phyloP scores from a whole-genome alignment of 352 stramenopile species.

The Globisporangium acanthophoron region DNA sequence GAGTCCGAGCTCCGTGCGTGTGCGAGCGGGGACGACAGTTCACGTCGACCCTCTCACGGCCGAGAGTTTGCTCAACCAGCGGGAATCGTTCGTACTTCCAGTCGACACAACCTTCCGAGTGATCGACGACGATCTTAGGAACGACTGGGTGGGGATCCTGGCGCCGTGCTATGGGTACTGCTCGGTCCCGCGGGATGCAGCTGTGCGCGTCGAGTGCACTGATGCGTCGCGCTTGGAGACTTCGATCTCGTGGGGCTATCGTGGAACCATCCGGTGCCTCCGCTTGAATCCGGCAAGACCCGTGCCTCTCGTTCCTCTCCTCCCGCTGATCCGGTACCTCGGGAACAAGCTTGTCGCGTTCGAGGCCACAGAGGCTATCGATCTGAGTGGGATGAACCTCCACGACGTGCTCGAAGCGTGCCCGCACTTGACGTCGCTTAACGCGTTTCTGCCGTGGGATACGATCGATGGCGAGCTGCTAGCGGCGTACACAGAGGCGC shows the following conservation, averaged over 20 bases:
- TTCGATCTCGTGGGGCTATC: neutral
- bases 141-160: neutral
- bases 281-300: neutral
- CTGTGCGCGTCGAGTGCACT: neutral
- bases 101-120: neutral
- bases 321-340: conserved; percentile 3
- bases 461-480: conserved; percentile 1
- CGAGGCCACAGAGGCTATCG: neutral
- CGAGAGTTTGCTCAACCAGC: neutral
- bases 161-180: conserved; percentile 1
- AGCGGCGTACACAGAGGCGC: neutral
- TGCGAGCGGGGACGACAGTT: neutral
- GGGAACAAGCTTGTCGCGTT: neutral
- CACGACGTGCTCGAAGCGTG: neutral
- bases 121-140: neutral
- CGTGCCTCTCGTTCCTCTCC: neutral
- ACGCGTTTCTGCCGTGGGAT: neutral
- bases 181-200: neutral
- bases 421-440: neutral
- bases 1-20: neutral
- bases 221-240: neutral
- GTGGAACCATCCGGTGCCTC: neutral
- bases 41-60: neutral
- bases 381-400: neutral
- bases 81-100: neutral